Evolutionary conservation across 2,329 filamentous ascomycete species (phyloP).

Genomic region (Rhynchosporium graminicola): DNA sequence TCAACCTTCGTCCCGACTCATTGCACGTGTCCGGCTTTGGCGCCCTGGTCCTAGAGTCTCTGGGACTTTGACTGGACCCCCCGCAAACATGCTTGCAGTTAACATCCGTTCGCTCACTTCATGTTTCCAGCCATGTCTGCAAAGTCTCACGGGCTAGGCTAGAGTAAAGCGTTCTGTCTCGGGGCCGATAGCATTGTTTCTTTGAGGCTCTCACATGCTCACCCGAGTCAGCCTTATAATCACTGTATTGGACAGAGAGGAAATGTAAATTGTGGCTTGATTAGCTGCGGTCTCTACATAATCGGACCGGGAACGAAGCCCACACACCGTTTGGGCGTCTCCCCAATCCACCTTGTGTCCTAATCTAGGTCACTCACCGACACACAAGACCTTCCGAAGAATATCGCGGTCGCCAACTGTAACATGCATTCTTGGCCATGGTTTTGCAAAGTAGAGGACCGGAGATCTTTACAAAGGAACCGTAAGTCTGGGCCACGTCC

Average conservation of each 20-base stretch:
- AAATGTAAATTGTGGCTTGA: slow-evolving; percentile 1
- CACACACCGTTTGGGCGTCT: neutral
- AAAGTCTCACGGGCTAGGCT: neutral
- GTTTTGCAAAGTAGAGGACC: neutral
- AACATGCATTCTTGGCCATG: slow-evolving; percentile 3
- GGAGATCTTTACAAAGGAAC: neutral
- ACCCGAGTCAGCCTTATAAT: slow-evolving; percentile 2
- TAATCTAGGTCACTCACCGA: slow-evolving; percentile 9
- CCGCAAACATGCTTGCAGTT: neutral
- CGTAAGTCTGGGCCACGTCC: neutral
- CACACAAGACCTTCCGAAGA: neutral
- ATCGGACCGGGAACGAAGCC: slow-evolving; percentile 1
- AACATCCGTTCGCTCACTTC: neutral
- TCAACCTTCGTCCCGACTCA: neutral
- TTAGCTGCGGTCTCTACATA: neutral
- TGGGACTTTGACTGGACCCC: neutral
- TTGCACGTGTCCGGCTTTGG: neutral
- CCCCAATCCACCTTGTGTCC: slow-evolving; percentile 8
- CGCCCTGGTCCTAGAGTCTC: neutral
- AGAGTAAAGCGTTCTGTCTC: neutral
- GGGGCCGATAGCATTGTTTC: neutral
- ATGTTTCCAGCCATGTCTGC: neutral
- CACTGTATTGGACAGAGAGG: neutral
- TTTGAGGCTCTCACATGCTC: neutral
- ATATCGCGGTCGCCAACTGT: slow-evolving; percentile 1